Conservation (phyloP, 169 alveolate genomes). For the Cryptosporidium andersoni region DNA sequence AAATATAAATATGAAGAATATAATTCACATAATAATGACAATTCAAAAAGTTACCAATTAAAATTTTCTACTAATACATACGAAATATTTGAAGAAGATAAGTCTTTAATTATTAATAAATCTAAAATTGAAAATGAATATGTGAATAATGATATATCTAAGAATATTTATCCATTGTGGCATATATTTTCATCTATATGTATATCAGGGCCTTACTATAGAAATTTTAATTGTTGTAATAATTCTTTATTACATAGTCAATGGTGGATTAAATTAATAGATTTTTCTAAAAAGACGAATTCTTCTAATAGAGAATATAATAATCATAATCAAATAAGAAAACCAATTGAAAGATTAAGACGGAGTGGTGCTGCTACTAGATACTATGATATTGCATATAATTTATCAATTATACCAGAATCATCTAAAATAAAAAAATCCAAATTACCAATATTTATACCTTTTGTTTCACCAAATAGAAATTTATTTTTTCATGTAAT, state of each 20-base stretch:
- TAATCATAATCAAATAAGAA: background rate
- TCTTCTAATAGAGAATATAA: background rate
- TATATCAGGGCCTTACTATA: conserved; percentile 29
- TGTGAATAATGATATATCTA: background rate
- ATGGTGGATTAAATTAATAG: conserved; percentile 13
- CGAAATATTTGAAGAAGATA: conserved; percentile 3
- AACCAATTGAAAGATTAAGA: conserved; percentile 12
- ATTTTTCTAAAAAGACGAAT: background rate
- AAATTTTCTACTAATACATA: conserved; percentile 20
- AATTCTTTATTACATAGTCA: conserved; percentile 4
- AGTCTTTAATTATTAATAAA: background rate
- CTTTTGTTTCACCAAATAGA: background rate
- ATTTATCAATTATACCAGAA: too few species aligned
- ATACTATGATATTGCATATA: too few species aligned
- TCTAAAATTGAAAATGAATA: background rate
- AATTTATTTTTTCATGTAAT: conserved; percentile 34
- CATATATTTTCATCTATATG: conserved; percentile 26
- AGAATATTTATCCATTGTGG: conserved; percentile 20
- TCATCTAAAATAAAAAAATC: too few species aligned
- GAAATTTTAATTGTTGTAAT: conserved; percentile 29
- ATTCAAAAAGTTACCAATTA: background rate
- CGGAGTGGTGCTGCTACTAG: conserved; percentile 2
- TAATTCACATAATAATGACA: background rate
- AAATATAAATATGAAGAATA: conserved; percentile 19
- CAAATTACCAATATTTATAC: too few species aligned